Percentiles rank a stretch among this genome's conserved stretches.
These are phyloP conservation scores for Suillus hirtellus DNA, from an alignment of 768 basidiomycete genomes.

Conservation along the genomic window DNA sequence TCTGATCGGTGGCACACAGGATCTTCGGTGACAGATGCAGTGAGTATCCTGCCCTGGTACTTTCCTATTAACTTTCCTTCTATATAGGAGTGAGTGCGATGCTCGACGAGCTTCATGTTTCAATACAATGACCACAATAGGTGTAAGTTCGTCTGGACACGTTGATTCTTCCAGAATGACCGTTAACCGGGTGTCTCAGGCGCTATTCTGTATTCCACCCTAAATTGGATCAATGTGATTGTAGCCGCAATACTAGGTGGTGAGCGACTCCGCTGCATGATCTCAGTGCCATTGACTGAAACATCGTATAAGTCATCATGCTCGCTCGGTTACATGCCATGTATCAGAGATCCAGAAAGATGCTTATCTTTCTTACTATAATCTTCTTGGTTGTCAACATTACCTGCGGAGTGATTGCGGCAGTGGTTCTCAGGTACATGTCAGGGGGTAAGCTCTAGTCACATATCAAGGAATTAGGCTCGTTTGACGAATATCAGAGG, in stretches of 20 bases:
- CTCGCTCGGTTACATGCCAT: background rate
- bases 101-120: background rate
- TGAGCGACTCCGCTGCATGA: background rate
- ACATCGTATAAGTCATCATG: background rate
- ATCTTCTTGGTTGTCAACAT: background rate
- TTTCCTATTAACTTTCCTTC: background rate
- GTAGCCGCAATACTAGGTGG: background rate
- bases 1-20: background rate
- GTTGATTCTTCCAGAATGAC: background rate
- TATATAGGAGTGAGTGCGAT: conserved; percentile 1
- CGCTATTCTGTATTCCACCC: background rate
- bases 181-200: background rate
- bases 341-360: background rate
- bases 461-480: background rate
- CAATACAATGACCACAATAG: background rate
- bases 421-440: background rate
- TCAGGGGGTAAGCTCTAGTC: background rate
- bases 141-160: background rate
- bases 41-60: background rate
- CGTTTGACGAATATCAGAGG: background rate
- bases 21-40: background rate
- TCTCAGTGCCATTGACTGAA: background rate
- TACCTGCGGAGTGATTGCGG: background rate
- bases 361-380: background rate
- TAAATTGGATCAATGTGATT: background rate